These are phyloP conservation scores for Meripilus lineatus DNA, from an alignment of 1,284 basidiomycete genomes.

Conservation along the genomic window DNA sequence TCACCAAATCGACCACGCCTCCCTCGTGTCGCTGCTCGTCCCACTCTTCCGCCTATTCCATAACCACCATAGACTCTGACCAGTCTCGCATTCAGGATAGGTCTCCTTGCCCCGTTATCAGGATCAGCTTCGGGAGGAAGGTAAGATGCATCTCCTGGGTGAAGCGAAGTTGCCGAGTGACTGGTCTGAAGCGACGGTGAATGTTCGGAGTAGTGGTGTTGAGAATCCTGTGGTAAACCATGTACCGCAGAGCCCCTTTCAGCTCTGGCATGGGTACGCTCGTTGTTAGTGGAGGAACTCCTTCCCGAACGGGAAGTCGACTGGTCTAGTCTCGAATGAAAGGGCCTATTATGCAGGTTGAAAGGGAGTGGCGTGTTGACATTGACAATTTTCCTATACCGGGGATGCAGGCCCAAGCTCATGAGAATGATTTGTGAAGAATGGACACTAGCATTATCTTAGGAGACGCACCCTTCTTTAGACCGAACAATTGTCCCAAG, in stretches of 20 bases:
- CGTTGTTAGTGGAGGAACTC: conserved; percentile 21
- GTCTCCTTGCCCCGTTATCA: conserved; percentile 16
- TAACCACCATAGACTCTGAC: conserved; percentile 19
- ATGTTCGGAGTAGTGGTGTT: conserved; percentile 19
- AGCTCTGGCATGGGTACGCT: background rate
- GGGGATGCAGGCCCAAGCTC: too few species aligned
- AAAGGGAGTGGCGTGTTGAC: conserved; percentile 60
- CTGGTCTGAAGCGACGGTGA: conserved; percentile 28
- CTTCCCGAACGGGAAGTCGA: conserved; percentile 25
- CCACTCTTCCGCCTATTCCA: conserved; percentile 18
- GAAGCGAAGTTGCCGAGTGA: conserved; percentile 26
- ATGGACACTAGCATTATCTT: too few species aligned
- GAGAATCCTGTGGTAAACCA: background rate
- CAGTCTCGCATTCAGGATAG: conserved; percentile 24
- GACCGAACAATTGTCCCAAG: conserved; percentile 55
- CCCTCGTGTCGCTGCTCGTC: conserved; percentile 20
- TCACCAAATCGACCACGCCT: conserved; percentile 21
- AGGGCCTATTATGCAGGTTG: conserved; percentile 51
- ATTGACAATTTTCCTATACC: conserved; percentile 66
- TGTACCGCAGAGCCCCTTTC: background rate
- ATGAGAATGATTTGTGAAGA: too few species aligned
- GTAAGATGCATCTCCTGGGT: conserved; percentile 28
- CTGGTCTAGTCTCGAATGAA: conserved; percentile 29
- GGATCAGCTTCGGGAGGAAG: conserved; percentile 23
- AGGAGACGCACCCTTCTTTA: conserved; percentile 51